These are phyloP conservation scores for Helminthosporium solani DNA, from an alignment of 2,329 filamentous ascomycete species.

Conservation along the genomic window DNA sequence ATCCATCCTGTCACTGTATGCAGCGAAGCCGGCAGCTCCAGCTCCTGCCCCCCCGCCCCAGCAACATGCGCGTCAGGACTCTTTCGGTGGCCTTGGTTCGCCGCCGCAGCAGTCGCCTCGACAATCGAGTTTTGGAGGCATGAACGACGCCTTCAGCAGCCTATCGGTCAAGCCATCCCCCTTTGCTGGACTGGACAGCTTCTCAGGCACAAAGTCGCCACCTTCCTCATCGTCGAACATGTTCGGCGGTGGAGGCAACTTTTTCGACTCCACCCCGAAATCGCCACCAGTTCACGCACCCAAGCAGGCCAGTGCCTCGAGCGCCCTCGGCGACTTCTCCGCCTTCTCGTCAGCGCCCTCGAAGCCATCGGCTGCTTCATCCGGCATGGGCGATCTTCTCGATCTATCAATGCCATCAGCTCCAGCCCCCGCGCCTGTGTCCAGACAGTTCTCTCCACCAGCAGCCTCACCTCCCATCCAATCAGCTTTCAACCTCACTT, in stretches of 20 bases:
- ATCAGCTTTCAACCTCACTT: constrained; percentile 68
- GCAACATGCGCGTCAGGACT: constrained; percentile 56
- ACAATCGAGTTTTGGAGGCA: constrained; percentile 58
- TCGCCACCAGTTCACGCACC: constrained; percentile 38
- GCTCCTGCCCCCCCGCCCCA: constrained; percentile 52
- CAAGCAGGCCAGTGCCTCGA: constrained; percentile 55
- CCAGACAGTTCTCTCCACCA: constrained; percentile 27
- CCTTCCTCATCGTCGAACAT: constrained; percentile 50
- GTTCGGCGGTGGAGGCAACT: constrained; percentile 69
- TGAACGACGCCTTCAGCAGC: constrained; percentile 79
- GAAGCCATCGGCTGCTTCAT: constrained; percentile 53
- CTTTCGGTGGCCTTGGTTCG: constrained; percentile 50
- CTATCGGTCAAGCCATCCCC: constrained; percentile 66
- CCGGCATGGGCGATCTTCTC: constrained; percentile 71
- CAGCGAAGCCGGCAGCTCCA: constrained; percentile 71
- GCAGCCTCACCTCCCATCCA: constrained; percentile 46
- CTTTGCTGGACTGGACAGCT: constrained; percentile 63
- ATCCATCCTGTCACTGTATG: constrained; percentile 93
- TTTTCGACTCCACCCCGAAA: constrained; percentile 75
- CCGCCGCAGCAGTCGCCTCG: constrained; percentile 40
- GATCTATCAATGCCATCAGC: constrained; percentile 58
- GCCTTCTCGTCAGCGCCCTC: constrained; percentile 60
- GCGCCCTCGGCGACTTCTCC: constrained; percentile 62
- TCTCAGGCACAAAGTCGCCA: constrained; percentile 46
- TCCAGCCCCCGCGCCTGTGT: constrained; percentile 30